Base-by-base conservation (phyloP, 2,329 filamentous ascomycete species). In the Phialophora expanda region DNA sequence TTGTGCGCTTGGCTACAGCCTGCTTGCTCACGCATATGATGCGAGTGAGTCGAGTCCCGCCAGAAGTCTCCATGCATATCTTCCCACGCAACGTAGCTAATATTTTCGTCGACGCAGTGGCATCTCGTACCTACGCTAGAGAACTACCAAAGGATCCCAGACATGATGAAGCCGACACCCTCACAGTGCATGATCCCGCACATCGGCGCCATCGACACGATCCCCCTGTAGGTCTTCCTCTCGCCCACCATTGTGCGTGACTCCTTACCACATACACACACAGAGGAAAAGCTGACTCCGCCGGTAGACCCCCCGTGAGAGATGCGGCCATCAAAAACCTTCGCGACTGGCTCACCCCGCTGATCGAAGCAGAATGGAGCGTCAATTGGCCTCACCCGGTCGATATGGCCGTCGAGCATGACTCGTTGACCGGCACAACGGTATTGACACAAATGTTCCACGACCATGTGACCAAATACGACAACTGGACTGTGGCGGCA, bases 141-240 rank as follows among this genome's bases (percentile, higher is more conserved):
- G 32, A 62, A 55, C 50, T 70, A 70, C 22, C 44, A 63, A 7
- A 68, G 58, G 32, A 24, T 70, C 7, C 68, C 68, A 1, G 68
- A 70, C 26, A 70, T 70, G 66, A 68, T 70, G 66, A 70, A 68
- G 55, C 68, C 68, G 38, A 70, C 68, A 56, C 68, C 68, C 0
- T 50, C 58, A 12, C 68, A 70, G 46, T 63, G 68, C 34, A 67
- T 68, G 68, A 57, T 66, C 38, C 68, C 68, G 17, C 68, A 70
- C 54, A 68, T 70, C 14, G 66, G 66, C 8, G 68, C 68, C n/a
- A 70, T 70, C 20, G 68, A 70, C 41, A 67, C 66, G 17, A 65
- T 70, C n/a, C 68, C 68, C 50, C 24, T 70, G 67, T 69, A 62
- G 22, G 65, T 66, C 22, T 34, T 8, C 24, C 12, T 20, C 55